Conservation (phyloP, 2,329 filamentous ascomycete species). For the Dothideomycetidae sp. region DNA sequence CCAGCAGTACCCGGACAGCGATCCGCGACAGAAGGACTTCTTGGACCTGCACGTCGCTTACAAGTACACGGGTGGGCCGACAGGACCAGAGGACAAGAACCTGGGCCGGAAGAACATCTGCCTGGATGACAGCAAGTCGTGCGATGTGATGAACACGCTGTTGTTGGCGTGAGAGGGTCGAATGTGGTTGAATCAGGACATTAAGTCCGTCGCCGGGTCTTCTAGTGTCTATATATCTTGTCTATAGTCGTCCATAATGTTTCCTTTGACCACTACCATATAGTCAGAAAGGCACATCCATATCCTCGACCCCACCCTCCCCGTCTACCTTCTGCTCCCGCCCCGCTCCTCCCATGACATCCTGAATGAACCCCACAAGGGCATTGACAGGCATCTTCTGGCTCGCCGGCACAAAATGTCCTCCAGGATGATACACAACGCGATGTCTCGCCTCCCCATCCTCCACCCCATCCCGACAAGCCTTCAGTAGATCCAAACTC, state of each 20-base stretch:
- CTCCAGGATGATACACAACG: slow-evolving; percentile 65
- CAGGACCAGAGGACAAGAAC: slow-evolving; percentile 46
- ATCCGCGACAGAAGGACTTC: slow-evolving; percentile 32
- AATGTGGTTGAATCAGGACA: too few relatives aligned
- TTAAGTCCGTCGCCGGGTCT: too few relatives aligned
- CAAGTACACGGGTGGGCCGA: slow-evolving; percentile 44
- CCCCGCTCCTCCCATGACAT: slow-evolving; percentile 30
- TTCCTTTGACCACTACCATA: too few relatives aligned
- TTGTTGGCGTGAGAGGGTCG: background rate
- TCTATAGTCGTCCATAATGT: too few relatives aligned
- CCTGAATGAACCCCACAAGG: slow-evolving; percentile 56
- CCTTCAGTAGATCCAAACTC: slow-evolving; percentile 52
- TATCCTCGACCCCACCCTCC: slow-evolving; percentile 49
- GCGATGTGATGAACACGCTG: slow-evolving; percentile 18
- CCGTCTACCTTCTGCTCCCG: slow-evolving; percentile 21
- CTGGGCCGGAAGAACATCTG: slow-evolving; percentile 43
- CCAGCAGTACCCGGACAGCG: slow-evolving; percentile 39
- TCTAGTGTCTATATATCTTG: too few relatives aligned
- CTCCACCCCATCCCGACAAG: slow-evolving; percentile 38
- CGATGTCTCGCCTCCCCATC: slow-evolving; percentile 25
- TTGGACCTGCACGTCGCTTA: slow-evolving; percentile 22
- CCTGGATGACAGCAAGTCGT: slow-evolving; percentile 35
- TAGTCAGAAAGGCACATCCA: slow-evolving; percentile 51
- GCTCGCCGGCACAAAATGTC: slow-evolving; percentile 70
- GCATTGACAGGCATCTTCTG: slow-evolving; percentile 68